Base-by-base conservation (phyloP, 2,329 filamentous ascomycete species). In the Ophiostoma perfectum region DNA sequence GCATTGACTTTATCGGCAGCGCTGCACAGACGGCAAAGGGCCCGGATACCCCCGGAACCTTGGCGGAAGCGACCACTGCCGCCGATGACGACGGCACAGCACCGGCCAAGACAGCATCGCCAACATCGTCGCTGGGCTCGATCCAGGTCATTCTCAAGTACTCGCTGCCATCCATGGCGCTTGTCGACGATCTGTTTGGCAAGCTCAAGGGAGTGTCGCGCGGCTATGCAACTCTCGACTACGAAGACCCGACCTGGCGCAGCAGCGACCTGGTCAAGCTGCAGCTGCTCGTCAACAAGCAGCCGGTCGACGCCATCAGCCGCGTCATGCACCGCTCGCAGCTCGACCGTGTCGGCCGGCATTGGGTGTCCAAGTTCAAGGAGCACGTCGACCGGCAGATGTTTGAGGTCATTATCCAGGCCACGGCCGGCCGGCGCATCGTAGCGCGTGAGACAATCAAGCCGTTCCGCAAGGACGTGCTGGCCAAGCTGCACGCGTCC, bases 171-270 rank as follows among this genome's bases (percentile, higher is more conserved):
- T 84, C 97, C 0, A 88, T 93, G 1, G 92, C 97, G 67, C 83
- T 99, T 4, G 95, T 99, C 0, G 95, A 98, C 74, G 95, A 99
- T 78, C 90, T 99, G 76, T 99, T 99, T 77, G 95, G 95, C 66
- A 97, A 96, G 78, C 83, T 99, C 67, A 99, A 99, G 78, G 92
- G 93, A 49, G 86, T 88, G 0, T 97, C 93, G 67, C 81, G 79
- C 77, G 95, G 95, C 11, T 99, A 99, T 74, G 95, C 95, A 0
- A 95, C 91, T 47, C 85, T 99, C 5, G 95, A 99, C 78, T 99
- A 99, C 77, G 95, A 99, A 79, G 95, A 99, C 74, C 90, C 93
- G 0, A 94, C 91, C 0, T 99, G 93, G 86, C 87, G 90, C 36
- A 80, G 86, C 70, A 92, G 90, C 75, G 88, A 88, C 71, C 88